Percentiles rank a stretch among this genome's conserved stretches.
Evolutionary conservation across 2,329 filamentous ascomycete species (phyloP).

Genomic region (Colletotrichum sp.): DNA sequence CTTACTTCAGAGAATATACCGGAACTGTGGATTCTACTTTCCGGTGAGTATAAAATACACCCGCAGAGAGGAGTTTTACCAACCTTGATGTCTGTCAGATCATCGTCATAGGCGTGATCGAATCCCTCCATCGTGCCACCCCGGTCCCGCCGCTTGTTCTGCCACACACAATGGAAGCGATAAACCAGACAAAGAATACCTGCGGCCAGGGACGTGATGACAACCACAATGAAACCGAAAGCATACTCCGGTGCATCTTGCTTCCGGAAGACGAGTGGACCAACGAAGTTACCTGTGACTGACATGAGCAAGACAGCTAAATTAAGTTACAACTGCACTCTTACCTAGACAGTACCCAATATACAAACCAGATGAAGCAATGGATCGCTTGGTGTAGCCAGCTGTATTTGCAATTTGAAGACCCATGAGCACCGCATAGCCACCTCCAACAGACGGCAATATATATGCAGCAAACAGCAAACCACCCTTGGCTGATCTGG

Average conservation of each 20-base stretch:
- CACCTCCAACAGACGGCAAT: conserved; percentile 46
- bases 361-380: conserved; percentile 53
- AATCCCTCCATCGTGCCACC: conserved; percentile 50
- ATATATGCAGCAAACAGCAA: conserved; percentile 55
- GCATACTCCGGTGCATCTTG: conserved; percentile 35
- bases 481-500: conserved; percentile 43
- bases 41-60: background rate
- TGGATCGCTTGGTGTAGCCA: conserved; percentile 55
- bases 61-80: background rate
- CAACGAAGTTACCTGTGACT: conserved; percentile 42
- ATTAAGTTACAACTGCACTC: background rate
- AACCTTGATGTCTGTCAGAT: conserved; percentile 49
- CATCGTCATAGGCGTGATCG: conserved; percentile 58
- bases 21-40: conserved; percentile 28
- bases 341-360: conserved; percentile 54
- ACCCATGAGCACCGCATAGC: conserved; percentile 56
- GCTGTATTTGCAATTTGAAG: conserved; percentile 55
- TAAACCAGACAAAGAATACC: conserved; percentile 45
- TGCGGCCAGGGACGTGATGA: conserved; percentile 34
- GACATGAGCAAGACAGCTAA: background rate
- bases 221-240: conserved; percentile 37
- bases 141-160: conserved; percentile 47
- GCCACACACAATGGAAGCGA: conserved; percentile 46
- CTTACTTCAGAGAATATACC: conserved; percentile 23
- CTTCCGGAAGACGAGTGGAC: conserved; percentile 45